Conservation (phyloP, 805 yeast species). For the Ogataea pini region DNA sequence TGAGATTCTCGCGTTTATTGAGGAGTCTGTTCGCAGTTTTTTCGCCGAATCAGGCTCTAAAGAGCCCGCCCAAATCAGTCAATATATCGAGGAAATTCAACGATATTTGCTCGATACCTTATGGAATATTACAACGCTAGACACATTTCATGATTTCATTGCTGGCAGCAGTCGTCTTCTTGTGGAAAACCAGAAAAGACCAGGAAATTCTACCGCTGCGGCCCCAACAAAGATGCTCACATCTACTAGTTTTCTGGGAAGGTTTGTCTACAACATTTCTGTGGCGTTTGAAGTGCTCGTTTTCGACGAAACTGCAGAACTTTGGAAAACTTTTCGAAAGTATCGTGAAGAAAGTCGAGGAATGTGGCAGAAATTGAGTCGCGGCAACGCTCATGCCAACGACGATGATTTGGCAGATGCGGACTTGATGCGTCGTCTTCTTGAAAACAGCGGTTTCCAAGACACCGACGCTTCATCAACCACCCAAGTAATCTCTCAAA, state of each 20-base stretch:
- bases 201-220: conserved; percentile 12
- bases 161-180: conserved; percentile 34
- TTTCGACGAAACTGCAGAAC: conserved; percentile 45
- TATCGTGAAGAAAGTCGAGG: conserved; percentile 35
- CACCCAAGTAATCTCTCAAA: conserved; percentile 46
- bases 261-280: conserved; percentile 43
- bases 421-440: conserved; percentile 13
- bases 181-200: conserved; percentile 25
- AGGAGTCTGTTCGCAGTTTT: conserved; percentile 15
- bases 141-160: conserved; percentile 45
- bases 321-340: conserved; percentile 44
- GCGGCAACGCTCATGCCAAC: conserved; percentile 19
- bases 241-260: conserved; percentile 45
- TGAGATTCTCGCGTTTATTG: conserved; percentile 23
- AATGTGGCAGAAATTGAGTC: conserved; percentile 22
- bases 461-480: neutral
- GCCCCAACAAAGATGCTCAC: conserved; percentile 33
- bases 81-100: conserved; percentile 34
- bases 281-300: conserved; percentile 44
- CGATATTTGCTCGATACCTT: conserved; percentile 37
- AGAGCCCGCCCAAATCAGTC: conserved; percentile 10
- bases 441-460: conserved; percentile 14
- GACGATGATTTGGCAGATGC: conserved; percentile 6
- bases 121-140: conserved; percentile 52
- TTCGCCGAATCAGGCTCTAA: conserved; percentile 5